Conservation (phyloP, 208 protist genomes). For the Porcisia deanei region DNA sequence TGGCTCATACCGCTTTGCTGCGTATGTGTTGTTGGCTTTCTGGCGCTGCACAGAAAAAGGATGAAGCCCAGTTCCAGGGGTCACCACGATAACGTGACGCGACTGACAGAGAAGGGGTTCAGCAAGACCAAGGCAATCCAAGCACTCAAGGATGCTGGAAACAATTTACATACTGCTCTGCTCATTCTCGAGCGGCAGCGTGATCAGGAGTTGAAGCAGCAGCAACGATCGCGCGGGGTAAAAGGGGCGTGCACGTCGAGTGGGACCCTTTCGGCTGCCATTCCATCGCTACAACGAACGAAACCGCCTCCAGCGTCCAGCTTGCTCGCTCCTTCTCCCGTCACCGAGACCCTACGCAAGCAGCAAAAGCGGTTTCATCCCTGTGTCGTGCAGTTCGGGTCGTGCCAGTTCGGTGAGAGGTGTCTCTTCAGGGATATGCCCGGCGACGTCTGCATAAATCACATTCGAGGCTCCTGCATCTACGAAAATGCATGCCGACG, state of each 20-base stretch:
- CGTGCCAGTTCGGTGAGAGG: constrained; percentile 56
- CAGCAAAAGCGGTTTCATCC: constrained; percentile 43
- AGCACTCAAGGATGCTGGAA: constrained; percentile 70
- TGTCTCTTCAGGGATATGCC: constrained; percentile 67
- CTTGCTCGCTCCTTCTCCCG: background rate
- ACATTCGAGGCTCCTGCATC: constrained; percentile 68
- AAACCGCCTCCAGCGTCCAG: background rate
- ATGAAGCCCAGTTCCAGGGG: background rate
- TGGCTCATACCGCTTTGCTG: too few relatives aligned
- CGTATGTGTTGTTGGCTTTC: too few relatives aligned
- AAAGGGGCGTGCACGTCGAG: background rate
- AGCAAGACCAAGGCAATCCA: constrained; percentile 60
- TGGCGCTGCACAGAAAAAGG: background rate
- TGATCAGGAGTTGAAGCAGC: constrained; percentile 21
- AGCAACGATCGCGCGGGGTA: background rate
- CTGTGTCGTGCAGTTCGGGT: constrained; percentile 78
- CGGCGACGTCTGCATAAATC: constrained; percentile 73
- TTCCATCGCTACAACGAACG: constrained; percentile 18
- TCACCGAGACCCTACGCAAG: background rate
- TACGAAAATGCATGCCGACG: constrained; percentile 56
- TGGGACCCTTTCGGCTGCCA: background rate
- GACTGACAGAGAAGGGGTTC: constrained; percentile 49
- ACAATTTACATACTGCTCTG: constrained; percentile 49
- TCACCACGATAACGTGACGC: constrained; percentile 11
- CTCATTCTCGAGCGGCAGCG: constrained; percentile 46